phyloP scores from a whole-genome alignment of 2,329 filamentous ascomycete genomes.

The Cladophialophora immunda region DNA sequence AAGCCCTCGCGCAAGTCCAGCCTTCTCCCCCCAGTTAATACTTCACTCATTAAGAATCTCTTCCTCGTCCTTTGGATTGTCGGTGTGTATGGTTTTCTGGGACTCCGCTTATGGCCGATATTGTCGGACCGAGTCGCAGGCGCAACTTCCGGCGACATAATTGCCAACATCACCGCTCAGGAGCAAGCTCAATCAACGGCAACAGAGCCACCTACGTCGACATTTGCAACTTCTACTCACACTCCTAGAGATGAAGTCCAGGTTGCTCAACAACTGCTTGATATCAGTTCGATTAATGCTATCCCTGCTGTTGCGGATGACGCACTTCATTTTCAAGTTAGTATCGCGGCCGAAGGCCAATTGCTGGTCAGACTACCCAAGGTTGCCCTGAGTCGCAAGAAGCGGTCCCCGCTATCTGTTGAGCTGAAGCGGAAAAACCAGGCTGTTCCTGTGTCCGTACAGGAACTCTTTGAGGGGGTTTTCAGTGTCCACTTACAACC shows the following conservation, averaged over 20 bases:
- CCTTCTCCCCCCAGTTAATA: neutral
- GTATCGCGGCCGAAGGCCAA: constrained; percentile 24
- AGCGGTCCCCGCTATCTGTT: constrained; percentile 57
- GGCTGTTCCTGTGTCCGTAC: constrained; percentile 55
- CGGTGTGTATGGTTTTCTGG: constrained; percentile 25
- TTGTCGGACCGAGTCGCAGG: constrained; percentile 11
- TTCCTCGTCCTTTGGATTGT: constrained; percentile 26
- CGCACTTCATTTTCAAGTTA: constrained; percentile 29
- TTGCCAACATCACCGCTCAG: neutral
- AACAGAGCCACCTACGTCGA: neutral
- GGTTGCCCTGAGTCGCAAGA: constrained; percentile 45
- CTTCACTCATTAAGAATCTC: constrained; percentile 19
- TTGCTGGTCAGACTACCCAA: constrained; percentile 32
- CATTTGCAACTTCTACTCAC: neutral
- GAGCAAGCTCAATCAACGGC: neutral
- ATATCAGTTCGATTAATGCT: constrained; percentile 10
- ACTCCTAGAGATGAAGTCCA: neutral
- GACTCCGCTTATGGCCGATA: constrained; percentile 24
- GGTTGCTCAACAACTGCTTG: constrained; percentile 11
- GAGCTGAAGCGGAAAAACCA: constrained; percentile 55
- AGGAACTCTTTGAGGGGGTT: constrained; percentile 61
- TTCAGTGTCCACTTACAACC: constrained; percentile 61
- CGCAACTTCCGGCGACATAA: neutral
- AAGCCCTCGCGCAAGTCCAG: neutral
- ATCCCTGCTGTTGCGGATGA: constrained; percentile 21